Base-by-base conservation (phyloP, 2,329 filamentous ascomycete genomes). In the Colletotrichum incanum region DNA sequence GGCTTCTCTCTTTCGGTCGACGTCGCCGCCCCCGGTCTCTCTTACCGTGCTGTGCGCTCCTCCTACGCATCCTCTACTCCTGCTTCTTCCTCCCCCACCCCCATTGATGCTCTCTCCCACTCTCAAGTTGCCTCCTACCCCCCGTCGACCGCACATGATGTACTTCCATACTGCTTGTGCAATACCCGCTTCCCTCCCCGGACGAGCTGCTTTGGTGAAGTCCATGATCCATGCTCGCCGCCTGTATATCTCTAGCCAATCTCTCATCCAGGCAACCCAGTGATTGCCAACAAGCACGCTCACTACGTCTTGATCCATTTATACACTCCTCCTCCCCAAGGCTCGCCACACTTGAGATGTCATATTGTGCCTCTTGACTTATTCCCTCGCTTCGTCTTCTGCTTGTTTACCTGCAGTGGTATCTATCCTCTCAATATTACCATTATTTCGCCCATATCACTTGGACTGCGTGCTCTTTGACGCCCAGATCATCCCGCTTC, bases 181-280 rank as follows among this genome's bases (percentile, higher is more conserved):
- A 61, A 73, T 71, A 45, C 50, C 56, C 59, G 52, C 58, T 56
- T 68, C 58, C 65, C 58, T 73, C 55, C 62, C 69, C 71, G 62
- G 71, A 70, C 71, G 37, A 56, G 47, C 62, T 66, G 54, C 66
- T 66, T 66, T 56, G 67, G 61, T 71, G 71, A 70, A 37, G 56
- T 34, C 56, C 39, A 71, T 65, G 71, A 65, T 71, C 67, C 67
- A 71, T 71, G 67, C 45, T 58, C 71, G 66, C 71, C 55, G 69
- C 65, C 39, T 73, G 71, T 71, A 60, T 71, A 72, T 72, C 68
- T 72, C 72, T 56, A 52, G 73, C 67, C 73, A 73, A 74, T 73
- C 73, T 73, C 67, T 74, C 67, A 67, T 74, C 73, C 73, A 74
- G 74, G 73, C 62, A 74, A 65, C 52, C 52, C 71, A 56, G 34